These are phyloP conservation scores for Phialocephala subalpina DNA, from an alignment of 2,329 filamentous ascomycete species.

Conservation along the genomic window DNA sequence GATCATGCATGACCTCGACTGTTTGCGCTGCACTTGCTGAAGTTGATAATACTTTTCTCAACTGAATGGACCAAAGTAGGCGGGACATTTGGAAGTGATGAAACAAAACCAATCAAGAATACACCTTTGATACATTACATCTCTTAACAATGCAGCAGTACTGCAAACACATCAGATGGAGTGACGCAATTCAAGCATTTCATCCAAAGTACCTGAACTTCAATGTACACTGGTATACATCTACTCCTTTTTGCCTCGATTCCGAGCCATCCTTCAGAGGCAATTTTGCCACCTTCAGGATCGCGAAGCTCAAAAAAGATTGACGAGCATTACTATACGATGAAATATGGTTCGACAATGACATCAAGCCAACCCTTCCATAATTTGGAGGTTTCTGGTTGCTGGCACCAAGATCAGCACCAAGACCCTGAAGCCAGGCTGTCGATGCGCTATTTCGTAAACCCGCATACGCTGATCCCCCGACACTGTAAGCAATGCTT, in stretches of 20 bases:
- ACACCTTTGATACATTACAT: too few relatives aligned
- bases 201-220: neutral
- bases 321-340: neutral
- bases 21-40: too few relatives aligned
- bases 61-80: too few relatives aligned
- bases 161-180: neutral
- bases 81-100: too few relatives aligned
- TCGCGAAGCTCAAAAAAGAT: neutral
- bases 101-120: too few relatives aligned
- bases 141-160: neutral
- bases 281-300: too few relatives aligned
- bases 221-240: neutral
- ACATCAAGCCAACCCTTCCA: slow-evolving; percentile 1
- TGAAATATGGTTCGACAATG: slow-evolving; percentile 4
- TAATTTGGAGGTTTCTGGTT: neutral
- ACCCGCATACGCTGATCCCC: slow-evolving; percentile 23
- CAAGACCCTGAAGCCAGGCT: neutral
- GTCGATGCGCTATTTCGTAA: slow-evolving; percentile 22
- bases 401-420: neutral
- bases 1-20: too few relatives aligned
- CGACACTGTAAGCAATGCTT: neutral
- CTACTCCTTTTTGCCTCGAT: neutral
- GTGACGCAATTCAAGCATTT: neutral
- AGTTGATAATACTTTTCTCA: too few relatives aligned
- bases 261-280: neutral